Conservation (phyloP, 805 yeast genomes). For the Candida anglica region DNA sequence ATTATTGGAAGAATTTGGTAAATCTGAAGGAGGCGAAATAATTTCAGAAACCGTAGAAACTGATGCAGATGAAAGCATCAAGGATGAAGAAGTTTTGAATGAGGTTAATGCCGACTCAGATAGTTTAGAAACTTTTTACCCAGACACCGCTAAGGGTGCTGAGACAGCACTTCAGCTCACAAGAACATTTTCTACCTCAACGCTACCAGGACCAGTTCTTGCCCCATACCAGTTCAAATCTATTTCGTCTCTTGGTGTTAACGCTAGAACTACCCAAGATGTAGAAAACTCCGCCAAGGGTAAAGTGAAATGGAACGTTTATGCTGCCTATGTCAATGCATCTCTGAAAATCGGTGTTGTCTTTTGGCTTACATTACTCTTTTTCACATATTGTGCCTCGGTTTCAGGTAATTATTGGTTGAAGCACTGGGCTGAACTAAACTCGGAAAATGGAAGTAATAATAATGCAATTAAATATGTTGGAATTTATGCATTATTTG, state of each 20-base stretch:
- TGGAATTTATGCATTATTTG: slow-evolving; percentile 52
- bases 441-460: slow-evolving; percentile 38
- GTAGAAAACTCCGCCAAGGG: slow-evolving; percentile 58
- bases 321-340: slow-evolving; percentile 53
- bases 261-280: slow-evolving; percentile 16
- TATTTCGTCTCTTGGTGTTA: slow-evolving; percentile 4
- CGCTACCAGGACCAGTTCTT: background rate
- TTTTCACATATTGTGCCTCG: slow-evolving; percentile 21
- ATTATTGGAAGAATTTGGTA: slow-evolving; percentile 36
- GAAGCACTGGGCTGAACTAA: slow-evolving; percentile 64
- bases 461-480: slow-evolving; percentile 43
- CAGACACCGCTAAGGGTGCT: too few relatives aligned
- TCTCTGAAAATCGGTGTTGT: slow-evolving; percentile 51
- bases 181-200: background rate
- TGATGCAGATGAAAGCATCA: slow-evolving; percentile 4
- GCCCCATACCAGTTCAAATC: slow-evolving; percentile 2
- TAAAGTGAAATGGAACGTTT: slow-evolving; percentile 51
- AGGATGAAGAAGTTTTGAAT: slow-evolving; percentile 6
- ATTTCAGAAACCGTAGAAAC: background rate
- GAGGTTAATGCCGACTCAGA: too few relatives aligned
- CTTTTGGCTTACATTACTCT: slow-evolving; percentile 32
- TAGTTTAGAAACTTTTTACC: too few relatives aligned
- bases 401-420: slow-evolving; percentile 58
- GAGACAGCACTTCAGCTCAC: too few relatives aligned
- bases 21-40: background rate